Percentiles rank a stretch among this genome's conserved stretches.
Conservation (phyloP, 768 basidiomycete species). For the Russula brevipes region DNA sequence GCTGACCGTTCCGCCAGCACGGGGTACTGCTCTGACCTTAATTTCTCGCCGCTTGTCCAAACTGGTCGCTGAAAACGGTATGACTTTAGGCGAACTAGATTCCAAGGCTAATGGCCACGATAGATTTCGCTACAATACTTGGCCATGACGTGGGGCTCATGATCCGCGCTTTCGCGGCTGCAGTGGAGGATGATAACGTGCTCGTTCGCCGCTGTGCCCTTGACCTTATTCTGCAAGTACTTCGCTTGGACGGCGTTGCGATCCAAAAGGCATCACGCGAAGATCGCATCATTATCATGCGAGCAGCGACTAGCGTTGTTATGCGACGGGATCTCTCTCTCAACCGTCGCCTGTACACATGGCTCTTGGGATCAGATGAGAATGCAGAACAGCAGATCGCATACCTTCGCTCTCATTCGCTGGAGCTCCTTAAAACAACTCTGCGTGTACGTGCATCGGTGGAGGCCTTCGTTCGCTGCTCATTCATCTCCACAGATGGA, state of each 20-base stretch:
- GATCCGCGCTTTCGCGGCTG: constrained; percentile 87
- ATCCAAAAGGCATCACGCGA: constrained; percentile 62
- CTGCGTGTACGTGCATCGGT: constrained; percentile 49
- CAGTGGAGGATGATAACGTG: constrained; percentile 89
- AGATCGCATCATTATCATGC: constrained; percentile 81
- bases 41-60: constrained; percentile 75
- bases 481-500: constrained; percentile 48
- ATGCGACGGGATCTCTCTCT: constrained; percentile 88
- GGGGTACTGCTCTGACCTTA: constrained; percentile 84
- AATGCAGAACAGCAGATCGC: constrained; percentile 65
- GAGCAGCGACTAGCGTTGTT: constrained; percentile 81
- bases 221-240: constrained; percentile 74
- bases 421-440: constrained; percentile 67
- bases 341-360: constrained; percentile 87
- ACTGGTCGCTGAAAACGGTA: constrained; percentile 67
- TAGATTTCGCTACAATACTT: constrained; percentile 65
- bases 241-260: constrained; percentile 67
- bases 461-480: neutral
- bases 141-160: constrained; percentile 89
- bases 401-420: constrained; percentile 62
- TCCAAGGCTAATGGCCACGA: neutral
- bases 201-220: constrained; percentile 83
- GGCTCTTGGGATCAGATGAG: constrained; percentile 85
- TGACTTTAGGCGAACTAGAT: constrained; percentile 12
- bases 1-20: constrained; percentile 80